These are phyloP conservation scores for Volutella citrinella DNA, from an alignment of 2,329 filamentous ascomycete species.

Conservation along the genomic window DNA sequence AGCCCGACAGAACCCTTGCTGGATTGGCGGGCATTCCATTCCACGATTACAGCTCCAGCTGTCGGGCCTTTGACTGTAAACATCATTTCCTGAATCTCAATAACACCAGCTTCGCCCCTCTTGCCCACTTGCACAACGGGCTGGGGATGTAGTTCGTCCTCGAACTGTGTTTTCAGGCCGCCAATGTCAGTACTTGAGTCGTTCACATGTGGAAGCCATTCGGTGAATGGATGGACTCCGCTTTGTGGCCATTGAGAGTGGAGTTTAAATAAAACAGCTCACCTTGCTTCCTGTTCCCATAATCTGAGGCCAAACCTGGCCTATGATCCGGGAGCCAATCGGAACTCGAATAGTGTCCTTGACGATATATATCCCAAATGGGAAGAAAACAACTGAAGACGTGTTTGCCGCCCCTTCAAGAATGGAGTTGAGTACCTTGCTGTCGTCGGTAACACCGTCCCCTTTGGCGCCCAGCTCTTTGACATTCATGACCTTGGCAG, in stretches of 20 bases:
- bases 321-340: conserved; percentile 41
- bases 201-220: too few species aligned
- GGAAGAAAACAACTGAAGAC: conserved; percentile 39
- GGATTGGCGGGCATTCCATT: conserved; percentile 57
- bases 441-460: conserved; percentile 68
- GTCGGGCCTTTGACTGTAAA: conserved; percentile 57
- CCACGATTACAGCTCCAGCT: conserved; percentile 59
- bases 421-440: conserved; percentile 24
- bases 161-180: too few species aligned
- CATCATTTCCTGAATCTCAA: conserved; percentile 64
- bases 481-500: conserved; percentile 7
- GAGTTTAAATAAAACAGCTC: too few species aligned
- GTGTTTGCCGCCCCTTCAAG: conserved; percentile 29
- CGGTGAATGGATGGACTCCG: too few species aligned
- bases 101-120: conserved; percentile 51
- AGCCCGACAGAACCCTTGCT: conserved; percentile 42
- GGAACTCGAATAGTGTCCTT: conserved; percentile 45
- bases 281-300: conserved; percentile 47
- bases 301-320: conserved; percentile 45
- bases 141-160: conserved; percentile 48
- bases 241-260: too few species aligned
- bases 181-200: too few species aligned
- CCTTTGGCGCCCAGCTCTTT: conserved; percentile 52
- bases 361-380: conserved; percentile 41
- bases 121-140: conserved; percentile 57